Evolutionary conservation across 306 rosid species (phyloP), one percentile per base, ranked within the genome.

Genomic region (Corylus avellana): DNA sequence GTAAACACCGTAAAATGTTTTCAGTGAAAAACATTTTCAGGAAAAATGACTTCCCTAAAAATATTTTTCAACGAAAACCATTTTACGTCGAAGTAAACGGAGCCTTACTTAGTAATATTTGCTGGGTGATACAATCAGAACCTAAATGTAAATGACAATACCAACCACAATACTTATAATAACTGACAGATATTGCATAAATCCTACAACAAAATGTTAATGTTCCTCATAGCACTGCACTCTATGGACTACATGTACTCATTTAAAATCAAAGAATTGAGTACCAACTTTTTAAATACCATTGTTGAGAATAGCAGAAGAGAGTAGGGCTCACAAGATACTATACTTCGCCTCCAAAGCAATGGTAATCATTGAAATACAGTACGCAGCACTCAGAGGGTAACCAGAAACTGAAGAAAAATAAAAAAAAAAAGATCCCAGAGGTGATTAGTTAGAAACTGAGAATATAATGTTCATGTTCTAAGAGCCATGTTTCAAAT

Each of bases 341-440:
- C 20, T 59, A 59, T 59, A 59, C 16, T 59, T 59, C 8, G 37
- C 14, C 66, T 59, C 66, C 66, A 59, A 25, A 25, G 66, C 66
- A 59, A 27, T 59, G 12, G 66, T 59, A 59, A 59, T 59, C 66
- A 59, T 59, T 16, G 66, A 25, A 25, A 59, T 59, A 59, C 66
- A 59, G 37, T 59, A 59, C 14, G 66, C 66, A n/a, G 66, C 66
- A 59, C 66, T 59, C 1, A 59, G 37, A 3, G 66, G 66, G 66
- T 20, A 59, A 59, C 66, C 66, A 59, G 66, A 59, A 59, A 59
- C 66, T 59, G 66, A 5, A 3, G 4, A 10, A 58, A 53, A 4
- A 3, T 22, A 48, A 48, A 10, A 11, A 48, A 48, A 48, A 48
- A 46, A 6, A 46, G 9, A 46, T 29, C 2, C 6, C 10, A 3